Evolutionary conservation across 2,329 filamentous ascomycete genomes (phyloP), one percentile per base, ranked within the genome.

Genomic region (Aspergillus quadricinctus): DNA sequence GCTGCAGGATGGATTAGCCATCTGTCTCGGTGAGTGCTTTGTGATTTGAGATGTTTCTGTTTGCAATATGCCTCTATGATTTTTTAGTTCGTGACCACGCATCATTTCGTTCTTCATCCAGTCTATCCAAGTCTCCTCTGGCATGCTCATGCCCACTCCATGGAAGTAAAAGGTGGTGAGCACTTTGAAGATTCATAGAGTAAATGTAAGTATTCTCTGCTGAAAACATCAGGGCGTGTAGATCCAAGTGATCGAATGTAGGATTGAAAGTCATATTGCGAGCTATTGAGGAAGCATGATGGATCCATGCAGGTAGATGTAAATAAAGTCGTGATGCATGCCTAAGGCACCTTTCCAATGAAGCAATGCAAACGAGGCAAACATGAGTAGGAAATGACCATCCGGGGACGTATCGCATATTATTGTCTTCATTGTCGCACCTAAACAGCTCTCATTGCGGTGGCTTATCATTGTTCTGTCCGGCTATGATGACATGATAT

Each of bases 281-380:
- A 7, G 31, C 14, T 17, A 17, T 37, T 37, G 6, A 37, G 31
- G 31, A 35, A 14, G 14, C 14, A 17, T 17, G 31, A 6, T 37
- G 31, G 11, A 14, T 4, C 11, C 11, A 17, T 35, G 31, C 6
- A 7, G 14, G 14, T 17, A 17, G 31, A 37, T 37, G 31, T 37
- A 37, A 35, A 35, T 35, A 14, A 35, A 31, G 29, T 31, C 28
- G 9, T 29, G 9, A 11, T 11, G 0, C 4, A 35, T 35, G 31
- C 31, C 31, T 37, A 17, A 37, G 31, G 31, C 31, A 37, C 3
- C 31, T 17, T 37, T 21, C n/a, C n/a, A n/a, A 21, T 3, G 31
- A 17, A 1, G 4, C 3, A 8, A 41, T 62, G 60, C 60, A 63
- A 63, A 63, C 61, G 53, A 27, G 50, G 50, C 59, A 63, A 63